These are phyloP conservation scores for Ajuga reptans DNA, from an alignment of 305 asterid genomes.

Conservation along the genomic window DNA sequence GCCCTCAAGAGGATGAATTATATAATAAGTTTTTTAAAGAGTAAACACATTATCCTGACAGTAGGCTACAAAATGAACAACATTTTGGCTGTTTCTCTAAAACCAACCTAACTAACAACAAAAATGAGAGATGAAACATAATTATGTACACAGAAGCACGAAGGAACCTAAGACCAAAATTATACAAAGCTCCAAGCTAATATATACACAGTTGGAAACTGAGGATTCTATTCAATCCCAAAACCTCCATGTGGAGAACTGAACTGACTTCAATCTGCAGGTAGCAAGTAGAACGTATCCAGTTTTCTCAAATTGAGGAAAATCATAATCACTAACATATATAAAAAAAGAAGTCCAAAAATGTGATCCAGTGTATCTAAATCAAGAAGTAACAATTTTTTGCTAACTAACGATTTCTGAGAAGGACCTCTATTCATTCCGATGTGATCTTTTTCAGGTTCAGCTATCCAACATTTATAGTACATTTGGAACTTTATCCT, in stretches of 20 bases:
- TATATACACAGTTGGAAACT: conserved; percentile 13
- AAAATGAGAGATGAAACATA: conserved; percentile 14
- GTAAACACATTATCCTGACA: neutral
- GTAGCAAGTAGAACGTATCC: conserved; percentile 15
- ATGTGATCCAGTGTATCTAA: conserved; percentile 19
- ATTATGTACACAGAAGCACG: conserved; percentile 29
- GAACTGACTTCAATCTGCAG: conserved; percentile 31
- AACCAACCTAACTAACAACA: conserved; percentile 20
- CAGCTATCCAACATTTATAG: conserved; percentile 18
- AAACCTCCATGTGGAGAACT: conserved; percentile 25
- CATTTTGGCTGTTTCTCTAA: neutral
- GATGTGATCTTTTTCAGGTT: conserved; percentile 17
- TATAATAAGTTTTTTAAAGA: neutral
- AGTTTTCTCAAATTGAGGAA: neutral
- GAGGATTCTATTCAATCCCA: conserved; percentile 21
- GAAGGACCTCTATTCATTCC: conserved; percentile 19
- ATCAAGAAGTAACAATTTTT: conserved; percentile 18
- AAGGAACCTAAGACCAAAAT: conserved; percentile 21
- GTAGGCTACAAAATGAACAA: conserved; percentile 12
- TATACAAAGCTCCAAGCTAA: conserved; percentile 19
- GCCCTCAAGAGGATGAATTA: neutral
- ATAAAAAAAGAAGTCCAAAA: neutral
- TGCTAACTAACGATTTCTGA: conserved; percentile 18
- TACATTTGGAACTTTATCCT: conserved; percentile 20
- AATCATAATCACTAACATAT: conserved; percentile 10